Evolutionary conservation across 208 protist genomes (phyloP).

Genomic region (Crithidia brevicula): DNA sequence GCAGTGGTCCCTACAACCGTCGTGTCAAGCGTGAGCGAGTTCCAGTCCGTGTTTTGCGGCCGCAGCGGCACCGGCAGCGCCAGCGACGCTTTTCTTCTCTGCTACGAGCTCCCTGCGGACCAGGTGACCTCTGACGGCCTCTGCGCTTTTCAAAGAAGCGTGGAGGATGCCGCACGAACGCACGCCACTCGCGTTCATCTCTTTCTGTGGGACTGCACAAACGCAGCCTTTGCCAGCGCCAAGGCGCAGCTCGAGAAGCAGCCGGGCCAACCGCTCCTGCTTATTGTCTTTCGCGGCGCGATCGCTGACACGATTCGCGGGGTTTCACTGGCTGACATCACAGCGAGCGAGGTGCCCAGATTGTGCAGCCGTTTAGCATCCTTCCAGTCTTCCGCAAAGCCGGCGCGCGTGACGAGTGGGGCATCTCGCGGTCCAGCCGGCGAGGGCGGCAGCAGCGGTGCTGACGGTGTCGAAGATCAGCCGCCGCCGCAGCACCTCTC

Average conservation of each 20-base stretch:
- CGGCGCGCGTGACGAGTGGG: constrained; percentile 15
- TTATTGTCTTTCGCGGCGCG: constrained; percentile 52
- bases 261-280: constrained; percentile 51
- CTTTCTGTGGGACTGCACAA: constrained; percentile 78
- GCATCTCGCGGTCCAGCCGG: too few relatives aligned
- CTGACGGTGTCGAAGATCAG: too few relatives aligned
- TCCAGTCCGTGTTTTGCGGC: constrained; percentile 47
- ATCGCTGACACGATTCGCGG: constrained; percentile 67
- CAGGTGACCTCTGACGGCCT: constrained; percentile 43
- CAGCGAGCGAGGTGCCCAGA: constrained; percentile 26
- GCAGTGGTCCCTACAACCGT: constrained; percentile 23
- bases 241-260: constrained; percentile 67
- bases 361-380: constrained; percentile 68
- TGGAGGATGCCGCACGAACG: constrained; percentile 27
- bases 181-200: constrained; percentile 35
- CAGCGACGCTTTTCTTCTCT: constrained; percentile 61
- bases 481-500: constrained; percentile 20
- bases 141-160: constrained; percentile 32
- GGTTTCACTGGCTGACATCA: constrained; percentile 35
- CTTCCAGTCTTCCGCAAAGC: constrained; percentile 50
- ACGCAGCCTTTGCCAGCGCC: constrained; percentile 48
- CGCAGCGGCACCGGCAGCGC: background rate
- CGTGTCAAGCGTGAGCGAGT: constrained; percentile 61
- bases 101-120: constrained; percentile 67
- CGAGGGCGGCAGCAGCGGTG: background rate